phyloP scores from a whole-genome alignment of 192 early-diverging fungal genomes.

The Coemansia sp. region DNA sequence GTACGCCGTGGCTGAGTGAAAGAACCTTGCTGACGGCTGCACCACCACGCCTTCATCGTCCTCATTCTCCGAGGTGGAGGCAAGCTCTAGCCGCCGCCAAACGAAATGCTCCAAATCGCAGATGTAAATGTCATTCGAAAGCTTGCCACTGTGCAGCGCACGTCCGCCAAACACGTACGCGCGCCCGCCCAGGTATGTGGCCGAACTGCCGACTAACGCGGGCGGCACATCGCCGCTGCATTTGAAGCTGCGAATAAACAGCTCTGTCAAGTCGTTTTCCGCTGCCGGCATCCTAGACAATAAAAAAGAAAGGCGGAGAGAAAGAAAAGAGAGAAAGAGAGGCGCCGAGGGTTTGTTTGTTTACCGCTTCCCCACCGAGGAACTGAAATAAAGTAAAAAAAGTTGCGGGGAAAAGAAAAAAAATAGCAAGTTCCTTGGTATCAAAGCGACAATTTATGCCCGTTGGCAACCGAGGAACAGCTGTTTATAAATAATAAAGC shows the following conservation, averaged over 20 bases:
- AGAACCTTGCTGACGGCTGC: conserved; percentile 59
- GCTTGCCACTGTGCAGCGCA: conserved; percentile 61
- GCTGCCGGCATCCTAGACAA: conserved; percentile 25
- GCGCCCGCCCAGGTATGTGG: conserved; percentile 58
- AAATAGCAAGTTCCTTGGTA: background rate
- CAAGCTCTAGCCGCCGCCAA: conserved; percentile 58
- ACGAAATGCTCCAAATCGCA: conserved; percentile 61
- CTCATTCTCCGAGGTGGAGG: background rate
- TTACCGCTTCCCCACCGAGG: no score
- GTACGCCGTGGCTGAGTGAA: conserved; percentile 72
- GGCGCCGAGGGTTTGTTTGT: background rate
- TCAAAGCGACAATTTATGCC: no score
- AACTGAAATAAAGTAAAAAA: no score
- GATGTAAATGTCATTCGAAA: conserved; percentile 68
- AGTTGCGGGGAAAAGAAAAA: background rate
- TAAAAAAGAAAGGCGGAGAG: background rate
- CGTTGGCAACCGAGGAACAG: no score
- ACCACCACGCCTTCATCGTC: background rate
- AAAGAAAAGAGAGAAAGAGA: conserved; percentile 6
- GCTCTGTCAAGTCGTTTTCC: conserved; percentile 49
- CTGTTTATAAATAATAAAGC: no score
- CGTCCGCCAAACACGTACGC: conserved; percentile 73
- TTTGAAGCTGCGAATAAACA: conserved; percentile 52
- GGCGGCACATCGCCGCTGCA: conserved; percentile 69
- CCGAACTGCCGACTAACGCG: conserved; percentile 66